Evolutionary conservation across 305 asterid species (phyloP).

Genomic region (Petunia hybrid): DNA sequence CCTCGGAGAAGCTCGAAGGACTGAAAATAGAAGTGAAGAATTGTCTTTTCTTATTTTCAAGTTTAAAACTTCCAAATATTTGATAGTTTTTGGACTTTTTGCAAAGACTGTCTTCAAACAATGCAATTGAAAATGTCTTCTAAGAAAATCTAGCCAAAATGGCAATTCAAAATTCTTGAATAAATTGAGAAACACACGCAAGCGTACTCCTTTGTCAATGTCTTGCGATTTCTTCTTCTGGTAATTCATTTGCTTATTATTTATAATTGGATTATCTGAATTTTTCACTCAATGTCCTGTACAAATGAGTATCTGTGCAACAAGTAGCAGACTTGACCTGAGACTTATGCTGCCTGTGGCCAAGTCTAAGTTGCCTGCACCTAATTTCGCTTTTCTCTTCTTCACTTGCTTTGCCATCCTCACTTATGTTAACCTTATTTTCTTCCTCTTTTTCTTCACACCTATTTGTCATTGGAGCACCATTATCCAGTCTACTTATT

Average conservation of each 20-base stretch:
- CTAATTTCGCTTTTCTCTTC: conserved; percentile 36
- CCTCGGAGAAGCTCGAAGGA: neutral
- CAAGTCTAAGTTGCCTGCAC: conserved; percentile 38
- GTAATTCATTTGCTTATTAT: neutral
- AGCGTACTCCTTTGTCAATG: neutral
- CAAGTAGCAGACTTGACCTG: conserved; percentile 53
- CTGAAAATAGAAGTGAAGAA: neutral
- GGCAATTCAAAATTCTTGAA: neutral
- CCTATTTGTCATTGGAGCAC: conserved; percentile 27
- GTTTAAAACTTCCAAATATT: neutral
- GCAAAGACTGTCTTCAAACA: neutral
- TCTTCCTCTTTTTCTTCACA: conserved; percentile 25
- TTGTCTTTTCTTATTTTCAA: neutral
- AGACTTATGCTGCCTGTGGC: conserved; percentile 46
- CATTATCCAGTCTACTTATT: conserved; percentile 16
- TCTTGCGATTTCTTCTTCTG: neutral
- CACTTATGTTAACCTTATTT: conserved; percentile 33
- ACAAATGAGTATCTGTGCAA: conserved; percentile 55
- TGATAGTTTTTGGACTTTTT: neutral
- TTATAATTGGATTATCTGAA: conserved; percentile 33
- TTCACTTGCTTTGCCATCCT: conserved; percentile 11
- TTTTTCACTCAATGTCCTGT: conserved; percentile 39
- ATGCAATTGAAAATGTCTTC: neutral
- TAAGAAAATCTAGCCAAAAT: neutral
- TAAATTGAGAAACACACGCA: neutral